phyloP scores from a whole-genome alignment of 805 yeast species.

The Saturnispora dispora region DNA sequence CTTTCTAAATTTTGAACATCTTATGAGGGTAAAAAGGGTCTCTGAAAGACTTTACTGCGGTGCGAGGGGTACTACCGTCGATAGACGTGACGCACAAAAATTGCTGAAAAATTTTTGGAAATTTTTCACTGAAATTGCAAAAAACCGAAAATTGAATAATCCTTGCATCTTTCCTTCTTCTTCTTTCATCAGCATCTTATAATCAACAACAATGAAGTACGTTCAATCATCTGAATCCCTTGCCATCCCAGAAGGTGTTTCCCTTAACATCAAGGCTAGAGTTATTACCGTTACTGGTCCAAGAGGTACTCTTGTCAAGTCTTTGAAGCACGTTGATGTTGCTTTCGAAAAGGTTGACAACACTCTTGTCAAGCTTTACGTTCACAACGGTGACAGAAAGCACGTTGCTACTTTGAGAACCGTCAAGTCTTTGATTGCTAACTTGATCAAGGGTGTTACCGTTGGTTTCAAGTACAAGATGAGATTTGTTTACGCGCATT shows the following conservation, averaged over 20 bases:
- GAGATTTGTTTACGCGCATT: conserved; percentile 99
- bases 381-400: conserved; percentile 99
- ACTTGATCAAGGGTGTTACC: conserved; percentile 98
- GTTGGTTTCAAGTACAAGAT: conserved; percentile 98
- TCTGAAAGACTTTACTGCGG: not conserved
- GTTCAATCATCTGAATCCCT: conserved; percentile 50
- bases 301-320: conserved; percentile 89
- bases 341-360: conserved; percentile 74
- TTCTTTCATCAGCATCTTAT: not conserved
- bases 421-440: conserved; percentile 88
- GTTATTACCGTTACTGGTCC: conserved; percentile 88
- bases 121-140: not conserved
- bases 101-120: not conserved
- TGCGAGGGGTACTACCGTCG: conserved; percentile 9
- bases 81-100: conserved; percentile 10
- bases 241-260: conserved; percentile 84
- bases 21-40: not conserved
- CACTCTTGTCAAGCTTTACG: conserved; percentile 75
- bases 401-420: conserved; percentile 99
- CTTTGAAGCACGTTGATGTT: conserved; percentile 90
- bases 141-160: not conserved
- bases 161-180: not conserved
- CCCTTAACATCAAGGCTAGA: conserved; percentile 88
- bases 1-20: not conserved
- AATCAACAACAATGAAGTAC: conserved; percentile 41